phyloP scores from a whole-genome alignment of 140 eudicot genomes.

The Flaveria floridana region DNA sequence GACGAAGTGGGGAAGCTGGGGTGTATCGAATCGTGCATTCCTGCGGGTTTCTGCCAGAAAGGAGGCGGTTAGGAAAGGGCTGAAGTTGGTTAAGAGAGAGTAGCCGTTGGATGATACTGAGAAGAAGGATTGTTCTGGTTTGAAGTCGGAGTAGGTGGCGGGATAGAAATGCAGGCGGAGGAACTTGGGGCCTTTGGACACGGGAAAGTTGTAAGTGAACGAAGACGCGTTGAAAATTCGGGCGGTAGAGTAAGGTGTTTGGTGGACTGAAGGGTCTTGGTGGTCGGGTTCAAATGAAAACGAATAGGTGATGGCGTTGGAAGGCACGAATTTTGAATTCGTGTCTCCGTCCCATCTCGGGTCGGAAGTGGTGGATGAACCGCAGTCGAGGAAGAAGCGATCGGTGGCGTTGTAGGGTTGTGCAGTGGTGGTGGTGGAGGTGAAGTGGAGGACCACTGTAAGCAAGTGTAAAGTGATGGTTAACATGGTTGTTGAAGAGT shows the following conservation, averaged over 20 bases:
- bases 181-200: conserved; percentile 46
- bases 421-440: neutral
- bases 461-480: neutral
- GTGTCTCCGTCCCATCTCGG: conserved; percentile 42
- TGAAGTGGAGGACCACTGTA: conserved; percentile 16
- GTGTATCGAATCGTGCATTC: neutral
- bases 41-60: conserved; percentile 18
- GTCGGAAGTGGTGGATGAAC: conserved; percentile 33
- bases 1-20: conserved; percentile 10
- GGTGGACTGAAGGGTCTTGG: conserved; percentile 55
- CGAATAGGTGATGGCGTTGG: conserved; percentile 27
- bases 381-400: conserved; percentile 49
- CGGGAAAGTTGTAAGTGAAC: conserved; percentile 48
- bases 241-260: conserved; percentile 53
- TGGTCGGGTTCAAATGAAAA: conserved; percentile 28
- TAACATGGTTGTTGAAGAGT: neutral
- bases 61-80: conserved; percentile 46
- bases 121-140: conserved; percentile 42
- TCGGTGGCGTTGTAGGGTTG: conserved; percentile 43
- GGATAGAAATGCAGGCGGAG: conserved; percentile 67
- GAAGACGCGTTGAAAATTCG: conserved; percentile 46
- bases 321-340: neutral
- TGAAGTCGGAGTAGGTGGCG: conserved; percentile 30
- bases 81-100: conserved; percentile 60
- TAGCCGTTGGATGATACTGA: conserved; percentile 42